Base-by-base conservation (phyloP, 768 basidiomycete genomes). In the Amanita molliuscula region DNA sequence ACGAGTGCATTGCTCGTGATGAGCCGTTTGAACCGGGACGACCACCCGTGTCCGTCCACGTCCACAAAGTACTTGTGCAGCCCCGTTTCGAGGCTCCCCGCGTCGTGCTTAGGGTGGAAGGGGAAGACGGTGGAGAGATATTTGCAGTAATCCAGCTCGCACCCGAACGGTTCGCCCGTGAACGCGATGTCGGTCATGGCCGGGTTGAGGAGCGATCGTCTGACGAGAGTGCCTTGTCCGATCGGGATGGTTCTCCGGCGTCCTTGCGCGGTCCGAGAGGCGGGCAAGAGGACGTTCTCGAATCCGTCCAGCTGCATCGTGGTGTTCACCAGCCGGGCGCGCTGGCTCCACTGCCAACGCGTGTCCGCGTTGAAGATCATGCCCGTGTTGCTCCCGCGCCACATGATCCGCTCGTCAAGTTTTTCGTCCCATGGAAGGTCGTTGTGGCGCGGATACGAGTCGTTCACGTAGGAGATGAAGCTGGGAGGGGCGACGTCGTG, bases 341-440 rank as follows among this genome's bases (percentile, higher is more conserved):
- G 64, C 47, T 82, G 81, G 20, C 68, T 58, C 36, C 68, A 53
- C 51, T 55, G 52, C 81, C 81, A 82, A 6, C 61, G 59, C 18
- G 69, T 65, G 0, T 49, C 36, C 3, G 61, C 56, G 23, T 62
- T 56, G 18, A 70, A 65, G 29, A 57, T 58, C 38, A 76, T 79
- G n/a, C 85, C 85, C 0, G 82, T 84, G 28, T 77, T 84, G 33
- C 73, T 77, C 0, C 85, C 85, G 43, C 84, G 69, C 85, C 85
- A 88, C 33, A 75, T 65, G 18, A 86, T 49, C 16, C 74, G 62
- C 35, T 80, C 75, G 58, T 82, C 73, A 0, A 61, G 50, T 63
- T 83, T 87, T 37, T 73, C 63, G 21, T 78, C 74, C 84, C 84
- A 88, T 0, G 67, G 67, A 9, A 77, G 70, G 58, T 82, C 76